Conservation (phyloP, 75 land plant genomes). For the Pinus albicaulis region DNA sequence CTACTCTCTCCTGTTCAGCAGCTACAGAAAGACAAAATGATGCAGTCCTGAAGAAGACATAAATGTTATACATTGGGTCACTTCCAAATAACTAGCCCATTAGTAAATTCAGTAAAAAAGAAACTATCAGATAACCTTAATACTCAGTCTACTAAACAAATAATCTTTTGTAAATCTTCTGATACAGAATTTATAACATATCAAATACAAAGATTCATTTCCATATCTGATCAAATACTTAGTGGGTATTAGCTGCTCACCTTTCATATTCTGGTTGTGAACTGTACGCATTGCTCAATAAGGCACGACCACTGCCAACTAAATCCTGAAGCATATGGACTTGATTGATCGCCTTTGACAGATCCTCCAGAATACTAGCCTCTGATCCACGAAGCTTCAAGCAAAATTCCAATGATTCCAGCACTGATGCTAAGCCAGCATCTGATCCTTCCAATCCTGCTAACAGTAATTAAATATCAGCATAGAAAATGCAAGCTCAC, state of each 20-base stretch:
- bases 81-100: not conserved
- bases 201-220: not conserved
- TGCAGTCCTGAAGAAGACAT: constrained; percentile 57
- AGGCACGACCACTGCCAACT: constrained; percentile 76
- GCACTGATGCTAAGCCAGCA: constrained; percentile 73
- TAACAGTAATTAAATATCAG: not conserved
- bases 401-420: constrained; percentile 82
- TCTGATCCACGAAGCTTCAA: constrained; percentile 85
- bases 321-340: constrained; percentile 75
- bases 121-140: not conserved
- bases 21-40: constrained; percentile 66
- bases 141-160: too few relatives aligned
- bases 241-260: constrained; percentile 18
- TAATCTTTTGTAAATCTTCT: too few relatives aligned
- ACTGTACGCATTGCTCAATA: constrained; percentile 72
- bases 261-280: constrained; percentile 93
- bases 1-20: constrained; percentile 79
- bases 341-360: constrained; percentile 81
- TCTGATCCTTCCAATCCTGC: constrained; percentile 77
- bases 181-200: not conserved
- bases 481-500: not conserved
- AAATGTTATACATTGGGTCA: not conserved
- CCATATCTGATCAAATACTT: not conserved
- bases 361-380: constrained; percentile 87
- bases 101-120: not conserved